Evolutionary conservation across 179 eudicot species (phyloP).

Genomic region (Patellifolia procumbens): DNA sequence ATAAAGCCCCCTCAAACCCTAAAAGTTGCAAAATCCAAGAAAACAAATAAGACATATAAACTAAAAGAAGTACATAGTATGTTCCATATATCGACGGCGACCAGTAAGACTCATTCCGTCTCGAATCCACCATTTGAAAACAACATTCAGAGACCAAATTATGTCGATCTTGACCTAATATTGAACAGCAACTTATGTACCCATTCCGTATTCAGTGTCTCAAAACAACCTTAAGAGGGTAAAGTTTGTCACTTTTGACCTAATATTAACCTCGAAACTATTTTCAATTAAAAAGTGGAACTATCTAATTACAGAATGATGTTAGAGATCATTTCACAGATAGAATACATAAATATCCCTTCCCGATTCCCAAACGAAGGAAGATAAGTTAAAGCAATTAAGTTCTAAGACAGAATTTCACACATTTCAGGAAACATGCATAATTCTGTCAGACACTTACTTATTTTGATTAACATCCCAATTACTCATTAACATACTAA

Average conservation of each 20-base stretch:
- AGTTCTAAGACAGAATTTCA: no score
- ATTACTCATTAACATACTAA: background rate
- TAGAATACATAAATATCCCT: no score
- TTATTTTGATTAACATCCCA: background rate
- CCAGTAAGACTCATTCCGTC: background rate
- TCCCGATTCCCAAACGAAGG: no score
- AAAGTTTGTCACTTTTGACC: background rate
- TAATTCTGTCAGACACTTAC: background rate
- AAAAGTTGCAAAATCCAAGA: conserved; percentile 13
- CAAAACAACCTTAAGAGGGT: no score
- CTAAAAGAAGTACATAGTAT: background rate
- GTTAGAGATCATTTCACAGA: no score
- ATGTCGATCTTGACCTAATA: no score
- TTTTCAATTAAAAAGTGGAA: background rate
- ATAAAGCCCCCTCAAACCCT: conserved; percentile 95
- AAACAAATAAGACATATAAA: background rate
- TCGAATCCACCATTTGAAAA: background rate
- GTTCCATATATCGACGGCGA: background rate
- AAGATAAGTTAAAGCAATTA: no score
- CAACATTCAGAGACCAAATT: background rate
- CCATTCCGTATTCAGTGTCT: no score
- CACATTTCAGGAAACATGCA: background rate
- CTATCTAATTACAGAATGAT: background rate
- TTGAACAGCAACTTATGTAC: no score
- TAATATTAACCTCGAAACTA: background rate